Base-by-base conservation (phyloP, 352 stramenopile species). In the Peronosclerospora sorghi region DNA sequence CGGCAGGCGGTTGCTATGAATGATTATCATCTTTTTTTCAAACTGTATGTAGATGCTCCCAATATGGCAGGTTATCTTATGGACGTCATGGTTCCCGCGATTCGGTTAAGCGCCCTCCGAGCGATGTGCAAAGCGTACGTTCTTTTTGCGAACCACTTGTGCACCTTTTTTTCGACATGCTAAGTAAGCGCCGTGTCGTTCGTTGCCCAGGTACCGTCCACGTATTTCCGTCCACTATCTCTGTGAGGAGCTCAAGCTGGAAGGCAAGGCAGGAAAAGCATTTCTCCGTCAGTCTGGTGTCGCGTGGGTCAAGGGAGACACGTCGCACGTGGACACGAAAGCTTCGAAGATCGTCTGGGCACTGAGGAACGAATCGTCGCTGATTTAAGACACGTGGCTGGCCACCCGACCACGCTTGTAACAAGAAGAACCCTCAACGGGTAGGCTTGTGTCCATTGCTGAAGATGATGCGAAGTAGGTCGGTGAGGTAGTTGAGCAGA, bases 51-150 rank as follows among this genome's bases (percentile, higher is more conserved):
- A 59, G 58, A 73, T 70, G 73, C 79, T 57, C 82, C 79, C 21
- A 94, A 94, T 59, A 94, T 94, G 82, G 71, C 77, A 67, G 79
- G 78, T 62, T 94, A 89, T 51, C 49, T 94, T 20, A 94, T 94
- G 82, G 80, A 94, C 53, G 62, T 75, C 3, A 87, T 91, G 68
- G 73, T 89, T 38, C 53, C 75, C 28, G 70, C 80, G 35, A 86
- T 93, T 40, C 81, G 81, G 49, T 62, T 93, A 19, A 68, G 66
- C 32, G 77, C 81, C 8, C 74, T 93, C 46, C 79, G 78, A 55
- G 71, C 71, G 34, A 93, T 93, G 45, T 93, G 81, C 64, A 93
- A 89, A 80, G 75, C 76, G 73, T 92, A 85, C 35, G 73, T 80
- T 48, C 1, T n/a, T 30, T 12, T 30, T 12, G n/a, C 9, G 41